Evolutionary conservation across 768 basidiomycete species (phyloP).

Genomic region (Boletus eberwhitei): DNA sequence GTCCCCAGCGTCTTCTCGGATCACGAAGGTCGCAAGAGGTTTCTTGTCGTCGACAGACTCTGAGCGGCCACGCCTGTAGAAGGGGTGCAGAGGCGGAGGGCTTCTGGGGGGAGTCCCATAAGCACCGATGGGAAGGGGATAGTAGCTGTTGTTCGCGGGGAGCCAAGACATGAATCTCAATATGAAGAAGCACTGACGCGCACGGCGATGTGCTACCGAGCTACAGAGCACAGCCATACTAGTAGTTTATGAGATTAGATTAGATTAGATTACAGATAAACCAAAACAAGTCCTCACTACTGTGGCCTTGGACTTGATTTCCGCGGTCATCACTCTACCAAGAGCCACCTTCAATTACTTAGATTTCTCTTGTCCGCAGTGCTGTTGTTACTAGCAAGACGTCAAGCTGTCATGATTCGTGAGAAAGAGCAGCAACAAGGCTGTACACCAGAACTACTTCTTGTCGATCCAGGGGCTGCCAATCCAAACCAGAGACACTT

Average conservation of each 20-base stretch:
- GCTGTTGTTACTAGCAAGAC: too few relatives aligned
- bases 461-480: too few relatives aligned
- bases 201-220: not conserved
- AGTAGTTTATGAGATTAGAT: slow-evolving; percentile 12
- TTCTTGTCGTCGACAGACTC: slow-evolving; percentile 11
- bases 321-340: too few relatives aligned
- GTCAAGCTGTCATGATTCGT: not conserved
- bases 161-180: slow-evolving; percentile 20
- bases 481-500: too few relatives aligned
- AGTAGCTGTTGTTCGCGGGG: slow-evolving; percentile 32
- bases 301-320: too few relatives aligned
- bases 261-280: too few relatives aligned
- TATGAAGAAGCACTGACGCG: not conserved
- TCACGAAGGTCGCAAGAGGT: not conserved
- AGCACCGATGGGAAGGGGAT: slow-evolving; percentile 30
- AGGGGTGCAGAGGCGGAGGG: slow-evolving; percentile 23
- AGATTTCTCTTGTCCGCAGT: not conserved
- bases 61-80: slow-evolving; percentile 11
- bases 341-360: too few relatives aligned
- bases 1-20: slow-evolving; percentile 3
- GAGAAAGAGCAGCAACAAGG: not conserved
- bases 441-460: not conserved
- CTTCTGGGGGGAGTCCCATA: slow-evolving; percentile 30
- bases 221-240: not conserved
- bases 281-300: too few relatives aligned